These are phyloP conservation scores for Cyberlindnera euphorbiiphila DNA, from an alignment of 805 yeast genomes.

Conservation along the genomic window DNA sequence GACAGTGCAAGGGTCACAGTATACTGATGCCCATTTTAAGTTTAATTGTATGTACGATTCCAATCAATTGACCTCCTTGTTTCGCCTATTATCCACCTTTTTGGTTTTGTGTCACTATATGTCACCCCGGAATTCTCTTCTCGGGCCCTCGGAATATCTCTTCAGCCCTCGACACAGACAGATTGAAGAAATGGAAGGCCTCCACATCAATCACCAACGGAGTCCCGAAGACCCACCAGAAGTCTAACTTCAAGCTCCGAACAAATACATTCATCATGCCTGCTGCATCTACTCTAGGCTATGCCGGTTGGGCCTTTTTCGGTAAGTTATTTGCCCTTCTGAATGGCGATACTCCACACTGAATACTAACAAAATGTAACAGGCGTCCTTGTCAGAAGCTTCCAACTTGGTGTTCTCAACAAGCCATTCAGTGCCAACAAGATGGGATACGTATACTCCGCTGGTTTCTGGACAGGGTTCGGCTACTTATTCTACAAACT, in stretches of 20 bases:
- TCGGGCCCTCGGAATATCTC: no score
- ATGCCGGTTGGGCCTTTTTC: slow-evolving; percentile 36
- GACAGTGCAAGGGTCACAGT: no score
- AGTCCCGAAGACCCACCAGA: no score
- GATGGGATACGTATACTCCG: slow-evolving; percentile 40
- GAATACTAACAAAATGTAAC: slow-evolving; percentile 1
- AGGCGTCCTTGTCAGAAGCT: slow-evolving; percentile 42
- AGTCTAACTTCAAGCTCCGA: no score
- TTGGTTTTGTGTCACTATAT: slow-evolving; percentile 4
- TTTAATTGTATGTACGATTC: no score
- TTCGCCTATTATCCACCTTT: no score
- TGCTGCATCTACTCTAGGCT: slow-evolving; percentile 27
- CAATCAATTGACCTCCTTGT: no score
- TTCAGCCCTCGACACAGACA: no score
- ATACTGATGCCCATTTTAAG: no score
- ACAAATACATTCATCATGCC: slow-evolving; percentile 9
- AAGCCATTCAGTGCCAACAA: slow-evolving; percentile 37
- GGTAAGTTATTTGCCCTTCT: slow-evolving; percentile 32
- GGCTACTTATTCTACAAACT: slow-evolving; percentile 38
- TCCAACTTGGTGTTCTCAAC: slow-evolving; percentile 41
- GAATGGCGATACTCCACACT: not conserved
- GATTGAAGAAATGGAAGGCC: no score
- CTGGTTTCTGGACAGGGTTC: slow-evolving; percentile 40
- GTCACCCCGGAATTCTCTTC: no score
- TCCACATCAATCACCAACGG: no score